Base-by-base conservation (phyloP, 768 basidiomycete species). In the Suillus brevipes region DNA sequence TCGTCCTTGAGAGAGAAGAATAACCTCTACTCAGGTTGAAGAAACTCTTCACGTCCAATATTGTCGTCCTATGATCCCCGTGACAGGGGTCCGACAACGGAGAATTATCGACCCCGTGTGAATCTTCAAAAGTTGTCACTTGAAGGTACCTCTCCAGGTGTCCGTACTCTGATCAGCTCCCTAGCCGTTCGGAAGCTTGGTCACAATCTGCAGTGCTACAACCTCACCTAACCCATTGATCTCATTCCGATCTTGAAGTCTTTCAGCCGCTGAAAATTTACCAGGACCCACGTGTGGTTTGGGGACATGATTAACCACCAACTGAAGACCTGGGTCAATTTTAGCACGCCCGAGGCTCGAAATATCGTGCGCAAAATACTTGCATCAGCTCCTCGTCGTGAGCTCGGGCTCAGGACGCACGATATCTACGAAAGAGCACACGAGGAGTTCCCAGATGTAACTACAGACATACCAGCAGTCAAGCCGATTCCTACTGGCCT, bases 371-470 rank as follows among this genome's bases (percentile, higher is more conserved):
- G 65, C 43, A 66, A 42, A 28, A 50, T 59, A 43, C 56, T 66
- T 47, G 43, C 60, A 12, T 57, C 66, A 49, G 37, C 65, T 49
- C n/a, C 40, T 37, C 49, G 50, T 60, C 52, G 38, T 45, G 58
- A 36, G 6, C 40, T 65, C 23, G 70, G 60, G 18, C 63, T 73
- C 31, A 37, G 47, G n/a, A 65, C 64, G 31, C 65, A 65, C 8
- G 61, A 73, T n/a, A 73, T 73, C 7, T 73, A 55, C 53, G 62
- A 66, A 28, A 53, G 37, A 8, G 64, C 53, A 28, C 49, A 63
- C 37, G 18, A 56, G 14, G 53, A 64, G 38, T 64, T 61, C 55
- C 66, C 68, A 13, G 61, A 62, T 49, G 61, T 42, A 37, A 60
- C 38, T 57, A 55, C 56, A 20, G 42, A 45, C 37, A 47, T 64